Base-by-base conservation (phyloP, 1,139 yeast species). In the Magnusiomyces sp. region DNA sequence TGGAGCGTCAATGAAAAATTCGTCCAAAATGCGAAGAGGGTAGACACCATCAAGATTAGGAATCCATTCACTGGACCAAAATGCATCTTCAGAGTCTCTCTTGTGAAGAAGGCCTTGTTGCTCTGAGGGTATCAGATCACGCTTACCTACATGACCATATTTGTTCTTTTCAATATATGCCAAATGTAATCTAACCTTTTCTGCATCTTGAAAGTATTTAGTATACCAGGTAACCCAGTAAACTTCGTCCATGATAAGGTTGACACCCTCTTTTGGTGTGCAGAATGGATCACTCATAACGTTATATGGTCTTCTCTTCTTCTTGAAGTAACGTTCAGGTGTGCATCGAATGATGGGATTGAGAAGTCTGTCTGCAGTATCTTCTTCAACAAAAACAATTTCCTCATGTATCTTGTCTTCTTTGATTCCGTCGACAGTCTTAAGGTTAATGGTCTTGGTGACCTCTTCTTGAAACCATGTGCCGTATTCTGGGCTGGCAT, bases 261-360 rank as follows among this genome's bases (percentile, higher is more conserved):
- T 71, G 13, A 72, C 62, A 54, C 79, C 74, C 56, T 85, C 92
- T 34, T 70, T 72, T 17, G 95, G 96, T 29, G 85, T 77, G 65
- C 96, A 88, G 65, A 87, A 85, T 16, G 96, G 96, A 51, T 73
- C 90, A 38, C 87, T 76, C 0, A 66, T 54, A 27, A 67, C 64
- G 42, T 54, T 54, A 55, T 77, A 77, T 59, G 78, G 79, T 37
- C 79, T 81, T 9, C 92, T 92, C 64, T 80, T 84, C 44, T 49
- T 51, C 58, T 75, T 76, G 60, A 72, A 73, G 63, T 84, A 88
- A 45, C 75, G 66, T 49, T 83, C 83, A 1, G 96, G 96, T 2
- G 90, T 84, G 68, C 96, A 88, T 66, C 96, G 75, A 59, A 86
- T 76, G 50, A 88, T 66, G 0, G 96, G 96, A 60, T 81, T 84